A percentile compares a stretch with the other conserved stretches of the same genome.
Conservation (phyloP, 108 stramenopile genomes). For the Schizochytrium sp. region DNA sequence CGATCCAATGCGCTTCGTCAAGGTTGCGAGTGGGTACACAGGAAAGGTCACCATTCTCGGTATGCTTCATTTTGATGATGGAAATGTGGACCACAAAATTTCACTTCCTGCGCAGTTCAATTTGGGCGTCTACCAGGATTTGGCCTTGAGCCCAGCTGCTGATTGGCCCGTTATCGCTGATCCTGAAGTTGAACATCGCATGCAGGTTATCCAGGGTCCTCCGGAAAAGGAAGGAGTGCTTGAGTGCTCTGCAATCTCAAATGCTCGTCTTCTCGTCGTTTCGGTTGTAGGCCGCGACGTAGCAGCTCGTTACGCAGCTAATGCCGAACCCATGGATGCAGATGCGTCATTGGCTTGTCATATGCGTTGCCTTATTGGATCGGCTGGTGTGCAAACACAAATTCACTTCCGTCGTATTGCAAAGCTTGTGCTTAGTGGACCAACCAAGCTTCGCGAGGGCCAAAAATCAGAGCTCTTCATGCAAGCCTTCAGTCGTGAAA, state of each 20-base stretch:
- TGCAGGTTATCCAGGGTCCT: constrained; percentile 29
- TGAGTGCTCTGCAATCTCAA: not conserved
- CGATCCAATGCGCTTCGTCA: not conserved
- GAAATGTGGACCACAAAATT: not conserved
- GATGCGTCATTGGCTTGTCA: not conserved
- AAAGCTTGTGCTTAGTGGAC: not conserved
- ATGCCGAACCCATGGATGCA: not conserved
- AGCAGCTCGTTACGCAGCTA: not conserved
- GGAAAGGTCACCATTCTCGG: not conserved
- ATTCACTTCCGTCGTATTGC: constrained; percentile 14
- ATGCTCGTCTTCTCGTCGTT: not conserved
- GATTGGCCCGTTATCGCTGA: not conserved
- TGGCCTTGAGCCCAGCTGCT: constrained; percentile 7
- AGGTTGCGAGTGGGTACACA: not conserved
- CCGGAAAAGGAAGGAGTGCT: not conserved
- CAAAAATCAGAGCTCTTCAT: not conserved
- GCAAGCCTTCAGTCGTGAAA: constrained; percentile 2
- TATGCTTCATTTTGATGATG: constrained; percentile 9
- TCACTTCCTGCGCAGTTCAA: not conserved
- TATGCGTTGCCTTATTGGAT: constrained; percentile 14
- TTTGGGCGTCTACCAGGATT: constrained; percentile 7
- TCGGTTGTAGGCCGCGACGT: constrained; percentile 12
- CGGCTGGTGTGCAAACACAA: not conserved
- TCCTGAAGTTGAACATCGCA: not conserved
- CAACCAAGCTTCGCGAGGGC: constrained; percentile 54